A percentile compares a stretch with the other conserved stretches of the same genome.
Conservation (phyloP, 768 basidiomycete genomes). For the Mycena filopes region DNA sequence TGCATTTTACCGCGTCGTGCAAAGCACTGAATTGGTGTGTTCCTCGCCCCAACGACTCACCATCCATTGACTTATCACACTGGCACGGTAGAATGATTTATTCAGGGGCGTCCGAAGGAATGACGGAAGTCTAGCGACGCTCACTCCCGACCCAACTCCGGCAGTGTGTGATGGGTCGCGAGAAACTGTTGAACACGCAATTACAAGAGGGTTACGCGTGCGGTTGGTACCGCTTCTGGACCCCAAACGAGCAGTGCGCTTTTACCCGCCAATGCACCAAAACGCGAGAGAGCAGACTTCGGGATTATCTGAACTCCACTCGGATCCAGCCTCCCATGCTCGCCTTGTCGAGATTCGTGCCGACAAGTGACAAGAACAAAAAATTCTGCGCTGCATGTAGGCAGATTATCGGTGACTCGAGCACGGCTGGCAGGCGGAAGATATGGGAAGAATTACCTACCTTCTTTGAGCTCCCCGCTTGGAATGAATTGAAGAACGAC, state of each 20-base stretch:
- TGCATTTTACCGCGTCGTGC: background rate
- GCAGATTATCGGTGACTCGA: too few species aligned
- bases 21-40: background rate
- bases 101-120: background rate
- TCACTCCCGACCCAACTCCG: background rate
- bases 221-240: background rate
- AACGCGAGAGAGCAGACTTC: background rate
- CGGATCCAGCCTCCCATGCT: background rate
- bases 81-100: background rate
- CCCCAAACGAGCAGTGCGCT: background rate
- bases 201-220: background rate
- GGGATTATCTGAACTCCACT: background rate
- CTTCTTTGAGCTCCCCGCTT: slow-evolving; percentile 3
- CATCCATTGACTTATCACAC: background rate
- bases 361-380: too few species aligned
- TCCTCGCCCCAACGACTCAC: too few species aligned
- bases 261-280: background rate
- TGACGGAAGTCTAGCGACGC: background rate
- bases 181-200: background rate
- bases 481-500: slow-evolving; percentile 16
- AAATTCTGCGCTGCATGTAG: too few species aligned
- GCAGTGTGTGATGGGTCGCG: background rate
- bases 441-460: slow-evolving; percentile 7
- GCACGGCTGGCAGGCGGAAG: background rate
- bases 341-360: too few species aligned